Base-by-base conservation (phyloP, 805 yeast genomes). In the Kazachstania psychrophila region DNA sequence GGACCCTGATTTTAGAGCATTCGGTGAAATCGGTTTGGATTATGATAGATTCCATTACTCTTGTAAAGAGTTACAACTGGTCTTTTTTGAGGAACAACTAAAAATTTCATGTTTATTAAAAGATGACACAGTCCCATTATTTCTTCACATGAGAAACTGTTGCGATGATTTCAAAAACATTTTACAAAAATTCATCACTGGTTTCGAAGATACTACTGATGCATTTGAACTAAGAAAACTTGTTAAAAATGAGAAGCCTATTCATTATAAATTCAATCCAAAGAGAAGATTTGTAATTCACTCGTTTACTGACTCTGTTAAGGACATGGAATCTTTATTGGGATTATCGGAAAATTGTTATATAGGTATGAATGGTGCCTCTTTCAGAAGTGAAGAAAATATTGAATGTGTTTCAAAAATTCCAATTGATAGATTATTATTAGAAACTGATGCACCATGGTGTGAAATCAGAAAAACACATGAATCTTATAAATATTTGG, bases 391-490 rank as follows among this genome's bases (percentile, higher is more conserved):
- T 0, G 74, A 73, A 39, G 87, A 81, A 44, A 86, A 83, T 51
- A 60, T 87, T 11, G 67, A 69, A 19, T 86, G 79, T 17, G 85
- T 79, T 0, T 61, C 64, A 28, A 49, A 56, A 17, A 72, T 92
- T n/a, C 97, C 97, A 0, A 50, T 76, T 7, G 74, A 77, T 4
- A 71, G 68, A 49, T 57, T 92, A 29, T 60, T 89, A 69, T 71
- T 92, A 8, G 99, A 92, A 55, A 89, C 96, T 0, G 98, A 92
- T 61, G 87, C 96, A 3, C 98, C 99, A 1, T 92, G 98, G 98
- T 92, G 99, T 64, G 97, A 88, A 53, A 75, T 92, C 31, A 69
- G 94, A 40, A 82, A 75, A 46, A 70, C 92, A 8, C 95, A 86
- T 55, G 85, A 86, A 2, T 72, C 92, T 12, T 75, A 73, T 59